Base-by-base conservation (phyloP, 2,329 filamentous ascomycete species). In the Cladosporium sp. region DNA sequence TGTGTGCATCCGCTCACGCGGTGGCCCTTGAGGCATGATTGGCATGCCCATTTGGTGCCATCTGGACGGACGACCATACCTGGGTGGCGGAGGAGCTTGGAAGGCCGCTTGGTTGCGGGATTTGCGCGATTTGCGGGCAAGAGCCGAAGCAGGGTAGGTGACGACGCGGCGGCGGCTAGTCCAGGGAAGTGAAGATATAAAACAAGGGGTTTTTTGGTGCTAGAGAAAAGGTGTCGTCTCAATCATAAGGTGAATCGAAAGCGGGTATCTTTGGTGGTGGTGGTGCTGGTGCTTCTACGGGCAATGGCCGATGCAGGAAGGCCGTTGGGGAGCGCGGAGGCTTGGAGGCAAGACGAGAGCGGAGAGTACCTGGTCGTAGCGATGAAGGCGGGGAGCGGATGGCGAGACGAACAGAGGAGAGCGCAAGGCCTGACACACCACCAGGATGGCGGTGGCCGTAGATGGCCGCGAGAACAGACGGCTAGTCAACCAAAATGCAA, bases 1-100 rank as follows among this genome's bases (percentile, higher is more conserved):
- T 98, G 93, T 72, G 92, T 89, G 79, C 93, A 98, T 71, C 93
- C 95, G 85, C 91, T 97, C 70, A 98, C 93, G 70, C 93, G 89
- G 77, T 98, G 93, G 69, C 93, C 93, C 74, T 93, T 87, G 70
- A 98, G 90, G 77, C 93, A 98, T 75, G 91, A 91, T 77, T 95
- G 89, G 79, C 92, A 97, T 74, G 92, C 92, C 78, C 83, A 97
- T 79, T 97, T 97, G 78, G 95, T 89, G 73, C 92, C 92, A 79
- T 95, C 85, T 55, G 60, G 59, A 57, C 63, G 66, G 59, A 68
- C 58, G 56, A 68, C 66, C 66, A 68, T 68, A 51, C 58, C 61
- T 57, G 56, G 44, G 22, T 44, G 28, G 43, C 41, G 41, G 42
- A 37, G 48, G 33, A 38, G 48, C 44, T 44, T 46, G 37, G 19